Evolutionary conservation across 331 rosid genomes (phyloP), one percentile per base, ranked within the genome.

Genomic region (Dryas integrifolia): DNA sequence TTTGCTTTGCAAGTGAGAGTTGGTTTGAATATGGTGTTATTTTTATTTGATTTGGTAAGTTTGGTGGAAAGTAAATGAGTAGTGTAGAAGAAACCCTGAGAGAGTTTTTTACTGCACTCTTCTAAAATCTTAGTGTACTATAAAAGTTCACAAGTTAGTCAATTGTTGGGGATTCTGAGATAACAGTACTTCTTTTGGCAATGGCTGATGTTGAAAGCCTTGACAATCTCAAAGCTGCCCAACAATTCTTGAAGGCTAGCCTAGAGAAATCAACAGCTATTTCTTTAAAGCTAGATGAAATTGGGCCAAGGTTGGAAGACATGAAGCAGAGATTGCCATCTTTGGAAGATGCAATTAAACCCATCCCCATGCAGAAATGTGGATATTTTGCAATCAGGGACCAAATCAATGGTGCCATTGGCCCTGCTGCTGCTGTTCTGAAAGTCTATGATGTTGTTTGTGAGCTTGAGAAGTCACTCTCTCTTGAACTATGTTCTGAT

Each of bases 1-100:
- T 83, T 82, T 87, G 83, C 77, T 67, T 86, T 86, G 77, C 71
- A 87, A 85, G 92, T 86, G 89, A 91, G 80, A 91, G 85, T 89
- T 88, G 75, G 90, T 85, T 80, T 82, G 91, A 86, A 81, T 66
- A 78, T 69, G 72, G 77, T 57, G 24, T 69, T 56, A 67, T 52
- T 55, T 78, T 80, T 79, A 46, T 77, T 79, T 76, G 77, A 72
- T 69, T 86, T 86, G 75, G 95, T 86, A 89, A 83, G 98, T 88
- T 89, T 88, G 98, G 96, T 89, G 86, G 82, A 74, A 89, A 81
- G 85, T 80, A 52, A 77, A 73, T 62, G 67, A 80, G 66, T 72
- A 46, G 55, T 76, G 39, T 61, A 79, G 73, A 86, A 84, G 88
- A 84, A 85, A 83, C 82, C 81, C 74, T 46, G 72, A 68, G 59